These are phyloP conservation scores for Microbotryum scabiosae DNA, from an alignment of 1,284 basidiomycete genomes.

Conservation along the genomic window DNA sequence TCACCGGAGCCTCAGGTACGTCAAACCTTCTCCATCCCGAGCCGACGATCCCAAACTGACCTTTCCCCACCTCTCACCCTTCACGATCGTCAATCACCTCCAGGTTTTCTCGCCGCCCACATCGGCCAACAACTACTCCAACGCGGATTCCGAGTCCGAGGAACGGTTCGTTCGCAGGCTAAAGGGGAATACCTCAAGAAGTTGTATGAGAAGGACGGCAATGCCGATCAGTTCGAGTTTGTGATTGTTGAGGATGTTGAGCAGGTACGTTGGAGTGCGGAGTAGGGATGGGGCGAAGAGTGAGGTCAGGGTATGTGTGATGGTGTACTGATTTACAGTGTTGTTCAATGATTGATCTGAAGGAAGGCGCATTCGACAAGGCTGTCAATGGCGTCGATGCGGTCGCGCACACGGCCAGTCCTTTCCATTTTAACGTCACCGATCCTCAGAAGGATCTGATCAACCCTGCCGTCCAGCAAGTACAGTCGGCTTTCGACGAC, in stretches of 20 bases:
- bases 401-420: conserved; percentile 32
- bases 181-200: conserved; percentile 43
- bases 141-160: conserved; percentile 39
- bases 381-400: conserved; percentile 42
- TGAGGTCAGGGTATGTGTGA: no score
- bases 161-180: conserved; percentile 41
- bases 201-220: conserved; percentile 35
- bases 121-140: conserved; percentile 36
- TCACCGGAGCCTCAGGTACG: conserved; percentile 37
- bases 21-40: no score
- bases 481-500: no score
- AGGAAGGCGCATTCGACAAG: conserved; percentile 42
- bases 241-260: conserved; percentile 41
- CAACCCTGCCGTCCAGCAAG: conserved; percentile 42
- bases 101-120: conserved; percentile 28
- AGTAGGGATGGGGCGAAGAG: neutral
- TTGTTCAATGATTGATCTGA: neutral
- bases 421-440: conserved; percentile 37
- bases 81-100: no score
- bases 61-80: no score
- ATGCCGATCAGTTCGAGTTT: conserved; percentile 32
- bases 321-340: neutral
- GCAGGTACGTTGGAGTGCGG: conserved; percentile 20
- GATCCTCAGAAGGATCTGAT: conserved; percentile 40
- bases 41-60: no score